Conservation (phyloP, 495 filamentous ascomycete genomes). For the Penicillium coprophilum region DNA sequence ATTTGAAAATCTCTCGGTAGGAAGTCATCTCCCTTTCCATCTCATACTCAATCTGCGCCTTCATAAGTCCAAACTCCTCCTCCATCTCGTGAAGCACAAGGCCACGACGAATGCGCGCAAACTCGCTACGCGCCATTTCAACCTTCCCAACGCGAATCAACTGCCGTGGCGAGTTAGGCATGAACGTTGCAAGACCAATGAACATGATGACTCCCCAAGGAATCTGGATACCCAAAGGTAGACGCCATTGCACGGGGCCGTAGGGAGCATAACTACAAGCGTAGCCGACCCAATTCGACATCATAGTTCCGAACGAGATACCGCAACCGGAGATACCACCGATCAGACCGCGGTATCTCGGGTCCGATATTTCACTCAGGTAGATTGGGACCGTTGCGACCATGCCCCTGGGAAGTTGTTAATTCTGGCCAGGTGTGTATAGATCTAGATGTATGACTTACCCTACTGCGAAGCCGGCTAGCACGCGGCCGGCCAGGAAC, state of each 20-base stretch:
- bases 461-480: slow-evolving; percentile 59
- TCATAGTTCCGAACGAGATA: slow-evolving; percentile 58
- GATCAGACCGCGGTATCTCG: slow-evolving; percentile 54
- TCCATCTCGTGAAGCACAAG: slow-evolving; percentile 47
- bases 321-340: slow-evolving; percentile 59
- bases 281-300: slow-evolving; percentile 59
- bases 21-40: slow-evolving; percentile 55
- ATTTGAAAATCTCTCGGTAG: slow-evolving; percentile 50
- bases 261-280: slow-evolving; percentile 57
- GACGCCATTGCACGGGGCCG: slow-evolving; percentile 55
- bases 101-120: slow-evolving; percentile 49
- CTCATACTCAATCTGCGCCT: slow-evolving; percentile 60
- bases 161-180: slow-evolving; percentile 59
- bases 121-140: slow-evolving; percentile 51
- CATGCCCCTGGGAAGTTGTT: slow-evolving; percentile 38
- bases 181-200: slow-evolving; percentile 54
- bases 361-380: slow-evolving; percentile 57
- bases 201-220: slow-evolving; percentile 62
- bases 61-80: slow-evolving; percentile 56
- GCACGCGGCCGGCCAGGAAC: slow-evolving; percentile 56
- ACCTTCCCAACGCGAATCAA: slow-evolving; percentile 54
- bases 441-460: slow-evolving; percentile 21
- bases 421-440: not conserved
- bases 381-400: slow-evolving; percentile 60
- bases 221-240: slow-evolving; percentile 58